These are phyloP conservation scores for Aspergillus cristatus DNA, from an alignment of 495 filamentous ascomycete genomes.

Conservation along the genomic window DNA sequence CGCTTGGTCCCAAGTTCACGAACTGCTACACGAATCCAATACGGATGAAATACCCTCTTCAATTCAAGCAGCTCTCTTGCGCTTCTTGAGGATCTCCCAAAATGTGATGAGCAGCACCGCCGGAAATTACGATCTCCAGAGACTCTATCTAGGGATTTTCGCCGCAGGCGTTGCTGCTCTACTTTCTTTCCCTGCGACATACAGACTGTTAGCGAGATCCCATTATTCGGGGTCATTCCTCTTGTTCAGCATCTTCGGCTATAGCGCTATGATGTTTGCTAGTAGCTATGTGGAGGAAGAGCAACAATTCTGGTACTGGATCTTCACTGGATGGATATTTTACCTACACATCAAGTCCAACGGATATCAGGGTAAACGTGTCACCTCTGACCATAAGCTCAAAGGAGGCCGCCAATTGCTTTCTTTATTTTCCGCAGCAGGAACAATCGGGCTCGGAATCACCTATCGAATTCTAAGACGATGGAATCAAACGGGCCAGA, in stretches of 20 bases:
- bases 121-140: constrained; percentile 74
- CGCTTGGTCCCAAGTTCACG: constrained; percentile 43
- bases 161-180: constrained; percentile 35
- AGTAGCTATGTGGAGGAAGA: constrained; percentile 98
- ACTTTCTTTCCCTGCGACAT: constrained; percentile 21
- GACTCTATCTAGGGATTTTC: constrained; percentile 46
- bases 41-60: constrained; percentile 5
- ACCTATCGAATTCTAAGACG: constrained; percentile 55
- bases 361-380: neutral
- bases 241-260: constrained; percentile 38
- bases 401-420: too few species aligned
- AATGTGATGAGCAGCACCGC: constrained; percentile 72
- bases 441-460: constrained; percentile 18
- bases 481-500: constrained; percentile 98
- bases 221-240: constrained; percentile 22
- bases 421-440: constrained; percentile 3
- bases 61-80: constrained; percentile 15
- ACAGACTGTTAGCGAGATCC: constrained; percentile 11
- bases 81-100: constrained; percentile 65
- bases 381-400: too few species aligned
- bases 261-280: constrained; percentile 90
- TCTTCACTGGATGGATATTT: constrained; percentile 65
- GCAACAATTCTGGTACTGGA: constrained; percentile 97
- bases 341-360: constrained; percentile 49
- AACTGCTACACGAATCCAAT: constrained; percentile 8